Conservation (phyloP, 805 yeast species). For the Torulaspora microellipsoides region DNA sequence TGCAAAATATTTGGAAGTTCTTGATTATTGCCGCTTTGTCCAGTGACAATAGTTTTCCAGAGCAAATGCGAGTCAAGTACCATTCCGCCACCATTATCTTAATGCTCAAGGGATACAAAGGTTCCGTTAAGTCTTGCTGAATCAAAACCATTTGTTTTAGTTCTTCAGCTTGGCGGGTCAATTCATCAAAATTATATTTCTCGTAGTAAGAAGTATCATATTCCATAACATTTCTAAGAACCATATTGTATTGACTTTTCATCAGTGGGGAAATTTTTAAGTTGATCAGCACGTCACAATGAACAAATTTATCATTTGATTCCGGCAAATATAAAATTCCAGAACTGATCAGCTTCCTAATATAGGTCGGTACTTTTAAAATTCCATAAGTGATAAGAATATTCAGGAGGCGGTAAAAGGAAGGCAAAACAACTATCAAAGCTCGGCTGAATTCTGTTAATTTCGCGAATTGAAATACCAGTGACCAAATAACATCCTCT, state of each 20-base stretch:
- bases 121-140: slow-evolving; percentile 18
- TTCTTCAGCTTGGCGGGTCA: slow-evolving; percentile 34
- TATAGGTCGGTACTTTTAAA: slow-evolving; percentile 52
- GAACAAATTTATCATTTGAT: slow-evolving; percentile 48
- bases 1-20: slow-evolving; percentile 24
- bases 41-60: slow-evolving; percentile 23
- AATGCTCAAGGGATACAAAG: slow-evolving; percentile 38
- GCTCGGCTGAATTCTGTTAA: slow-evolving; percentile 28
- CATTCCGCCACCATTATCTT: slow-evolving; percentile 45
- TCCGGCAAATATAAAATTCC: slow-evolving; percentile 70
- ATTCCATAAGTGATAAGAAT: slow-evolving; percentile 39
- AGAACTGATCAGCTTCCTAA: slow-evolving; percentile 77
- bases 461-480: slow-evolving; percentile 37
- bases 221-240: slow-evolving; percentile 46
- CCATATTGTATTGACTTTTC: slow-evolving; percentile 52
- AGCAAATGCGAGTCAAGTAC: slow-evolving; percentile 43
- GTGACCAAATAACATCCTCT: slow-evolving; percentile 35
- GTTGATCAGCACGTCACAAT: slow-evolving; percentile 51
- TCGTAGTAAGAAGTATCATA: slow-evolving; percentile 37
- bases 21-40: slow-evolving; percentile 18
- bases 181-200: slow-evolving; percentile 32
- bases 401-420: slow-evolving; percentile 44
- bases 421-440: slow-evolving; percentile 26
- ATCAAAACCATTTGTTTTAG: slow-evolving; percentile 23
- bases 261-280: slow-evolving; percentile 48